A percentile compares a stretch with the other conserved stretches of the same genome.
phyloP scores from a whole-genome alignment of 768 basidiomycete genomes.

The Suillus lakei region DNA sequence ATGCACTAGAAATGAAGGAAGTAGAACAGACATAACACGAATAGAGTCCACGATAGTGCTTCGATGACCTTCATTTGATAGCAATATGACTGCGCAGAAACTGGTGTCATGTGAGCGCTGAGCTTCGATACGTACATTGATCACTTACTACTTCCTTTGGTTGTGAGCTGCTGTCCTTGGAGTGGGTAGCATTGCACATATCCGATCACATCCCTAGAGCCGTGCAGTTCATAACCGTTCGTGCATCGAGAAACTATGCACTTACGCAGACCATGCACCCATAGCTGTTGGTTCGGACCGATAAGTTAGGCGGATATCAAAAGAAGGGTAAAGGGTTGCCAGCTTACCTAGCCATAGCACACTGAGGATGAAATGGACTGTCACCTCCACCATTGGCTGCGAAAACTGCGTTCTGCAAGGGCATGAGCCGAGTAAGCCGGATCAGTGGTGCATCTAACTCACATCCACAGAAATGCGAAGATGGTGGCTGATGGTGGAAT shows the following conservation, averaged over 20 bases:
- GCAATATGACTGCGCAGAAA: conserved; percentile 60
- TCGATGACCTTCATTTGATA: conserved; percentile 82
- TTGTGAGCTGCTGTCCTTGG: conserved; percentile 51
- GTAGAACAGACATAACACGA: conserved; percentile 49
- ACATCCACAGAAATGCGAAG: conserved; percentile 65
- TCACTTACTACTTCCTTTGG: conserved; percentile 57
- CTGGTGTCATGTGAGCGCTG: conserved; percentile 39
- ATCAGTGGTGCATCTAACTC: conserved; percentile 23
- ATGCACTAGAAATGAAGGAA: conserved; percentile 4
- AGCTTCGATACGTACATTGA: conserved; percentile 1
- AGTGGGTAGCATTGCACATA: conserved; percentile 60
- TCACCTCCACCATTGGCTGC: conserved; percentile 65
- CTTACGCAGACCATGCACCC: conserved; percentile 78
- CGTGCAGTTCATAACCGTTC: conserved; percentile 12
- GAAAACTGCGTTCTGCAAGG: conserved; percentile 67
- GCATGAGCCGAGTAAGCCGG: conserved; percentile 2
- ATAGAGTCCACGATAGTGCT: conserved; percentile 79
- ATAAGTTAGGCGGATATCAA: conserved; percentile 12
- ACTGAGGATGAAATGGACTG: conserved; percentile 56
- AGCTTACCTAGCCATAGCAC: conserved; percentile 72
- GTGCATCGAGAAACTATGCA: conserved; percentile 2
- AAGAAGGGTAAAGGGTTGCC: not conserved
- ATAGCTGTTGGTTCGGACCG: conserved; percentile 50
- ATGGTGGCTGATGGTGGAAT: conserved; percentile 70
- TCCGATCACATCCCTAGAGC: conserved; percentile 70